Evolutionary conservation across 2,329 filamentous ascomycete species (phyloP).

Genomic region (Drechslera avenae): DNA sequence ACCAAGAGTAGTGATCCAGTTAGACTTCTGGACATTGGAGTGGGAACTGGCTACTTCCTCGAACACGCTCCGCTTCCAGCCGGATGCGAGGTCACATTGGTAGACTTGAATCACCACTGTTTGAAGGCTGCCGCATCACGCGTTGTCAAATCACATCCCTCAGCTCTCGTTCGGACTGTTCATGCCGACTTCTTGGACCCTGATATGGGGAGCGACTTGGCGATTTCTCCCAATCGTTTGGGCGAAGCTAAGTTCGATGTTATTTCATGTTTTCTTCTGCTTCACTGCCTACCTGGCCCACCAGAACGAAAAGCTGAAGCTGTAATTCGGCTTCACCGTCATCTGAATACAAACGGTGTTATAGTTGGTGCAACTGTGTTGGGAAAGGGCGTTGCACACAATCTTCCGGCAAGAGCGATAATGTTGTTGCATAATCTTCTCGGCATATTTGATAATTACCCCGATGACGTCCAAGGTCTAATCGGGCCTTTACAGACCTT

Average conservation of each 20-base stretch:
- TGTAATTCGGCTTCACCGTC: neutral
- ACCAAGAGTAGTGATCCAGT: neutral
- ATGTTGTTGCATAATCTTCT: neutral
- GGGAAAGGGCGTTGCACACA: neutral
- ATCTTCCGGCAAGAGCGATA: neutral
- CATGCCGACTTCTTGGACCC: neutral
- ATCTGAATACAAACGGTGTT: neutral
- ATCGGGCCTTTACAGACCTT: neutral
- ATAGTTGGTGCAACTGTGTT: neutral
- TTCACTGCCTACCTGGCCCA: neutral
- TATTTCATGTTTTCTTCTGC: neutral
- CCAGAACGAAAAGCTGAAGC: neutral
- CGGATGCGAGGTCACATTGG: neutral
- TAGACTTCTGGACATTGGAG: neutral
- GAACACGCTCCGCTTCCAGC: neutral
- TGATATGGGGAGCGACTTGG: neutral
- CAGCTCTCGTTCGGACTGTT: neutral
- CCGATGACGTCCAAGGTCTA: neutral
- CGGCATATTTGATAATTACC: neutral
- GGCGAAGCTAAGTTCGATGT: neutral
- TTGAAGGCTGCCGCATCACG: neutral
- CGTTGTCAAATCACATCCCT: neutral
- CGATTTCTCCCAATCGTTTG: neutral
- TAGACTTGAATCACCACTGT: neutral
- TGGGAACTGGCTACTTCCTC: constrained; percentile 1